Percentiles rank a stretch among this genome's conserved stretches.
Evolutionary conservation across 768 basidiomycete genomes (phyloP).

Genomic region (Vararia minispora): DNA sequence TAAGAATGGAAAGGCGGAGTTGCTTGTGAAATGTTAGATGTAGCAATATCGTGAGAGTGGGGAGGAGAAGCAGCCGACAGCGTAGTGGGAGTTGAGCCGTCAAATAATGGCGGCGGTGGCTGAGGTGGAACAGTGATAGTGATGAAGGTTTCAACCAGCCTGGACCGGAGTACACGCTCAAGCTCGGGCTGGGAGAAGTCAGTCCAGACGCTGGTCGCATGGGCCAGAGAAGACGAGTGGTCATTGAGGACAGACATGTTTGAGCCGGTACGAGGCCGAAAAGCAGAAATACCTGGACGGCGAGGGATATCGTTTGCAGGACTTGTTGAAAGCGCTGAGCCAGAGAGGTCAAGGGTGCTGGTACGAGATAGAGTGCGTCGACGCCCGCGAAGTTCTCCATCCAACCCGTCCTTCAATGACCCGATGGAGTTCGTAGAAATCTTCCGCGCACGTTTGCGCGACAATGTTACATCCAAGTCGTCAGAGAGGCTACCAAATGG

Average conservation of each 20-base stretch:
- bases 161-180: constrained; percentile 60
- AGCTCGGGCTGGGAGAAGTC: constrained; percentile 59
- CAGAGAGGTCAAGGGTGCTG: constrained; percentile 23
- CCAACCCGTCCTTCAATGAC: constrained; percentile 37
- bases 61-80: background rate
- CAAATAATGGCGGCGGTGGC: constrained; percentile 3
- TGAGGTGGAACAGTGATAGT: constrained; percentile 33
- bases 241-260: too few species aligned
- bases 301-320: too few species aligned
- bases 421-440: constrained; percentile 47
- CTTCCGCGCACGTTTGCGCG: constrained; percentile 48
- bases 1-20: too few species aligned
- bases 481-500: constrained; percentile 50
- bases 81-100: background rate
- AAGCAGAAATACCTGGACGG: constrained; percentile 5
- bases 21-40: too few species aligned
- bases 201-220: constrained; percentile 27
- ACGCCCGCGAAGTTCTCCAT: constrained; percentile 33
- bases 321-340: background rate
- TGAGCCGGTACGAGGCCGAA: constrained; percentile 1
- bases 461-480: constrained; percentile 53
- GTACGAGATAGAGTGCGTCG: constrained; percentile 23
- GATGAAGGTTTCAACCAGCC: constrained; percentile 71
- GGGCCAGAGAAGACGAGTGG: too few species aligned
- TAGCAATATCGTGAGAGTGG: too few species aligned